phyloP scores from a whole-genome alignment of 164 flowering plant species.

The Cinnamomum micranthum region DNA sequence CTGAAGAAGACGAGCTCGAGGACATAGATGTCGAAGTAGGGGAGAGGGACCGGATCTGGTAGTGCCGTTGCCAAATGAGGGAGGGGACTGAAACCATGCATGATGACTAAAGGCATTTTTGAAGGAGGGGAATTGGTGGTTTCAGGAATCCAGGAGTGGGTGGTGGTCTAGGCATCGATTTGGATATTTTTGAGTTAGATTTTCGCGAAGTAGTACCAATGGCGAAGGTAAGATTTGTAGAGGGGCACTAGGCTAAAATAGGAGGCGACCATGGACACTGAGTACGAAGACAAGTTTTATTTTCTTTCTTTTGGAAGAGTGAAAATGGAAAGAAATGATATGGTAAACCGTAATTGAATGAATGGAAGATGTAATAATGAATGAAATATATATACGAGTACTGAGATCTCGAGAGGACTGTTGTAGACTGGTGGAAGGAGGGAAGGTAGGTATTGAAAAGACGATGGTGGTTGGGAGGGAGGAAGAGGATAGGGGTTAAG shows the following conservation, averaged over 20 bases:
- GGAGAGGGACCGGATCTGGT: slow-evolving; percentile 34
- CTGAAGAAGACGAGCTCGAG: slow-evolving; percentile 84
- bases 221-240: slow-evolving; percentile 33
- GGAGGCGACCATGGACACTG: slow-evolving; percentile 22
- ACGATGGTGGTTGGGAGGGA: too few relatives aligned
- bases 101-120: slow-evolving; percentile 35
- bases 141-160: slow-evolving; percentile 50
- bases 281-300: too few relatives aligned
- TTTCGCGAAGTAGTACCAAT: slow-evolving; percentile 19
- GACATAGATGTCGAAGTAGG: slow-evolving; percentile 52
- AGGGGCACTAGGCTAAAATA: slow-evolving; percentile 51
- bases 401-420: too few relatives aligned
- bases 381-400: too few relatives aligned
- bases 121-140: background rate
- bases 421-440: too few relatives aligned
- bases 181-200: slow-evolving; percentile 34
- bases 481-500: too few relatives aligned
- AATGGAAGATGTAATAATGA: too few relatives aligned
- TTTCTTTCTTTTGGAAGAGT: too few relatives aligned
- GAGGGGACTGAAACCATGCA: slow-evolving; percentile 64
- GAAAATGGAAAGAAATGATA: too few relatives aligned
- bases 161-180: slow-evolving; percentile 43
- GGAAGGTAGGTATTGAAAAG: too few relatives aligned
- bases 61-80: slow-evolving; percentile 53
- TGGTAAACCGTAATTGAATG: too few relatives aligned